Evolutionary conservation across 1,139 yeast genomes (phyloP), one percentile per base, ranked within the genome.

Genomic region (Taphrina communis): DNA sequence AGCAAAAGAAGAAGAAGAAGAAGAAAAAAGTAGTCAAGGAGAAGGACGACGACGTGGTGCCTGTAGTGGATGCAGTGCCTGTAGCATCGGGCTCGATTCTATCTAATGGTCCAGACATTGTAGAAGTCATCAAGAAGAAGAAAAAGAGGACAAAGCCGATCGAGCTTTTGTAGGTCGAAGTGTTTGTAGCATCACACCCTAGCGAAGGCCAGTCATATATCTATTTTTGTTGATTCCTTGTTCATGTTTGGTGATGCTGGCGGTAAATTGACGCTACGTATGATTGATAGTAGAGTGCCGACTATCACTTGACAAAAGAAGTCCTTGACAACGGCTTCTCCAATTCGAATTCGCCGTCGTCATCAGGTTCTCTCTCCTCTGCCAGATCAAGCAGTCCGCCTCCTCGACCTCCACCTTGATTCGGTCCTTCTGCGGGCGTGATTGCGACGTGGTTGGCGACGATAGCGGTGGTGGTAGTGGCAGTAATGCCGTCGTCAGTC

Each of bases 91-190:
- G 12, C 8, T 21, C 53, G n/a, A 50, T 50, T 2, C n/a, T 53
- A 1, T 38, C 58, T 35, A 36, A 17, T 56, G 60, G 42, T 39
- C 60, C 60, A 31, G 44, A 31, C 42, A 44, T 58, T 39, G 53
- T 58, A n/a, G 62, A 58, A 36, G 62, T 58, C 38, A 36, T 58
- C 53, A 58, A 44, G 42, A 58, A 46, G 52, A 58, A 58, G 53
- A 58, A 58, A 48, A 44, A 56, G 38, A 56, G 39, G 41, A 39
- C 60, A 6, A 56, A 19, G 41, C 50, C 50, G 5, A 50, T 56
- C 6, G 60, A 56, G 36, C 36, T 50, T 9, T 50, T 21, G 36
- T 44, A 44, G 19, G 19, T 4, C 31, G 31, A 25, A 14, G 6
- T 2, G 1, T 14, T 39, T 39, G 42, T 44, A 44, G 48, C 48